Percentiles rank a stretch among this genome's conserved stretches.
These are phyloP conservation scores for Leishmania arabica DNA, from an alignment of 208 protist genomes.

Conservation along the genomic window DNA sequence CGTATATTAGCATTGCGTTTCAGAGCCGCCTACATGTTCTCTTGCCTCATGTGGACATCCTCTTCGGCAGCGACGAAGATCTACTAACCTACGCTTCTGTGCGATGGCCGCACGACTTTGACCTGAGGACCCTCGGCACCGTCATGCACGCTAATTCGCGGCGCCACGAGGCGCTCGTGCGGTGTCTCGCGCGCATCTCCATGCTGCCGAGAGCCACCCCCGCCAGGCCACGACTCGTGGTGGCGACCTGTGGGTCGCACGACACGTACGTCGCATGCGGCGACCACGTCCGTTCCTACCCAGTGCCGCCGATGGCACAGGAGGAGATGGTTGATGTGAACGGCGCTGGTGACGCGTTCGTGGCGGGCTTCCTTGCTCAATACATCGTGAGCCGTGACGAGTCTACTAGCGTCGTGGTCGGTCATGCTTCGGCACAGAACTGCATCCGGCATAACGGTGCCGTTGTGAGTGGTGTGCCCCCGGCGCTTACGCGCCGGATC, in stretches of 20 bases:
- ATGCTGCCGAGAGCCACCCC: conserved; percentile 61
- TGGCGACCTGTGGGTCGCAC: conserved; percentile 93
- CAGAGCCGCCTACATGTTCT: conserved; percentile 69
- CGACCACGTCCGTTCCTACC: conserved; percentile 41
- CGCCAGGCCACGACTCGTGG: conserved; percentile 68
- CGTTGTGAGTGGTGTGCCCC: conserved; percentile 62
- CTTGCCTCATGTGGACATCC: conserved; percentile 93
- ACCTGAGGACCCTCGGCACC: conserved; percentile 12
- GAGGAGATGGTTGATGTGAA: conserved; percentile 97
- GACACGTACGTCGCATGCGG: conserved; percentile 81
- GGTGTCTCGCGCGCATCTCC: conserved; percentile 60
- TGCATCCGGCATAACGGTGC: conserved; percentile 93
- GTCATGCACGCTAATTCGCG: conserved; percentile 12
- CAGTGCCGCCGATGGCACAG: conserved; percentile 48
- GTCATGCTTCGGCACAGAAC: conserved; percentile 71
- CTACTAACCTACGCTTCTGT: conserved; percentile 70
- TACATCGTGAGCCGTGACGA: conserved; percentile 48
- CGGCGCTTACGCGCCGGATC: conserved; percentile 20
- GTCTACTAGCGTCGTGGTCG: conserved; percentile 60
- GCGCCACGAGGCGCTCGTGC: conserved; percentile 25
- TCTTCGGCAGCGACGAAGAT: conserved; percentile 97
- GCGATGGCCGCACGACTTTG: conserved; percentile 62
- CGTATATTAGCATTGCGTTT: conserved; percentile 94
- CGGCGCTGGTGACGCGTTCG: conserved; percentile 98
- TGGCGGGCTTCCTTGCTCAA: conserved; percentile 95